Percentiles rank a stretch among this genome's conserved stretches.
These are phyloP conservation scores for Penicillium arizonense DNA, from an alignment of 495 filamentous ascomycete species.

Conservation along the genomic window DNA sequence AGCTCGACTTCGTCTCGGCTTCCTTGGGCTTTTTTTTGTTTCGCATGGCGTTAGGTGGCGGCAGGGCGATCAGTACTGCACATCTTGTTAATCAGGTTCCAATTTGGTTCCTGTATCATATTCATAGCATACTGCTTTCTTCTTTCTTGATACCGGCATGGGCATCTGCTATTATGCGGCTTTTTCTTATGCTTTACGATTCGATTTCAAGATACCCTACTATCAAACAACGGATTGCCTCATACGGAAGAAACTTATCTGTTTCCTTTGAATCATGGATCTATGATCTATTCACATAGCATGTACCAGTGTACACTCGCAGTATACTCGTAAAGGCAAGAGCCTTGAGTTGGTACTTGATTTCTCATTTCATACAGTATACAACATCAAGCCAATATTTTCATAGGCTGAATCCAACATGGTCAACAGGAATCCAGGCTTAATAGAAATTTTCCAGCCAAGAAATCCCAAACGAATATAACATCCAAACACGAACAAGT, in stretches of 20 bases:
- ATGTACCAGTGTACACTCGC: background rate
- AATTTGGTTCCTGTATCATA: background rate
- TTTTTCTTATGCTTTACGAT: slow-evolving; percentile 9
- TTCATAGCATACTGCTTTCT: background rate
- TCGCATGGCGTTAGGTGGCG: slow-evolving; percentile 5
- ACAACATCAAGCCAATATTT: slow-evolving; percentile 10
- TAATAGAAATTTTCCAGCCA: background rate
- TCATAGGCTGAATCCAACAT: slow-evolving; percentile 1
- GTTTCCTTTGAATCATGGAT: background rate
- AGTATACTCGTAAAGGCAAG: background rate
- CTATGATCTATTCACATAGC: background rate
- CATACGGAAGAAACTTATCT: background rate
- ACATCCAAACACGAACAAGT: slow-evolving; percentile 3
- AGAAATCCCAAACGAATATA: background rate
- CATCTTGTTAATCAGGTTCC: background rate
- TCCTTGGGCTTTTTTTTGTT: background rate
- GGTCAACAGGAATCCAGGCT: background rate
- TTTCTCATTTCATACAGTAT: slow-evolving; percentile 19
- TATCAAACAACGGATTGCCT: slow-evolving; percentile 6
- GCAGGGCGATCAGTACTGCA: background rate
- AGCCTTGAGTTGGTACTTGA: background rate
- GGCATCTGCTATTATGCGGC: background rate
- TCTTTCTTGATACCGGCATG: background rate
- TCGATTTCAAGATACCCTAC: slow-evolving; percentile 23
- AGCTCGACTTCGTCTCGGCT: background rate